Base-by-base conservation (phyloP, 805 yeast genomes). In the Peterozyma xylosa region DNA sequence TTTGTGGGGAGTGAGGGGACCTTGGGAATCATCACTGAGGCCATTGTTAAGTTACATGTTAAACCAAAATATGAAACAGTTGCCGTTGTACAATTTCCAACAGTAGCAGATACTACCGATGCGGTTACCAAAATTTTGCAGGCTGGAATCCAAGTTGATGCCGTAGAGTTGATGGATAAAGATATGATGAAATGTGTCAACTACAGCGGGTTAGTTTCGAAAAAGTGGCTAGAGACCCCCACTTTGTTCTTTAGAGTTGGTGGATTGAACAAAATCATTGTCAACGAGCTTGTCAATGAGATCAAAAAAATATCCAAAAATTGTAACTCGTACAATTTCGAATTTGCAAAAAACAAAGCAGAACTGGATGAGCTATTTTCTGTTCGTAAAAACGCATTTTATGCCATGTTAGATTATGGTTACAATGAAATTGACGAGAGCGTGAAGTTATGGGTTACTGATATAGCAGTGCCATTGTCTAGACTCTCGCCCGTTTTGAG, bases 1-100 rank as follows among this genome's bases (percentile, higher is more conserved):
- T 78, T 81, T 49, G 63, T 76, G 36, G 88, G 88, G 0, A 68
- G 79, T 43, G 87, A 82, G 52, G 88, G 88, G 5, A 81, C 88
- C 1, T 58, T 81, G 45, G 88, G 86, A 2, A 66, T 81, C 10
- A 75, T 81, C 29, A 80, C 86, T 2, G 84, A 81, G 50, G 81
- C 80, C 6, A 80, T 86, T 0, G 62, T 81, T 33, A 77, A 73
- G 50, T 62, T 81, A 35, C 75, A 77, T 48, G 82, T 77, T 11
- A 71, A 70, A 44, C 86, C 87, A 5, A 63, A 60, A 51, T 49
- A 62, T 15, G 86, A 82, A 52, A 70, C 73, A 41, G 82, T 82
- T 21, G 77, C 78, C 14, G 74, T 83, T 14, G 77, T 79, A 2
- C 62, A 80, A n/a, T 83, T 83, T 59, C 76, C 81, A 2, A 63